Conservation (phyloP, 2,329 filamentous ascomycete species). For the Fusarium sp. region DNA sequence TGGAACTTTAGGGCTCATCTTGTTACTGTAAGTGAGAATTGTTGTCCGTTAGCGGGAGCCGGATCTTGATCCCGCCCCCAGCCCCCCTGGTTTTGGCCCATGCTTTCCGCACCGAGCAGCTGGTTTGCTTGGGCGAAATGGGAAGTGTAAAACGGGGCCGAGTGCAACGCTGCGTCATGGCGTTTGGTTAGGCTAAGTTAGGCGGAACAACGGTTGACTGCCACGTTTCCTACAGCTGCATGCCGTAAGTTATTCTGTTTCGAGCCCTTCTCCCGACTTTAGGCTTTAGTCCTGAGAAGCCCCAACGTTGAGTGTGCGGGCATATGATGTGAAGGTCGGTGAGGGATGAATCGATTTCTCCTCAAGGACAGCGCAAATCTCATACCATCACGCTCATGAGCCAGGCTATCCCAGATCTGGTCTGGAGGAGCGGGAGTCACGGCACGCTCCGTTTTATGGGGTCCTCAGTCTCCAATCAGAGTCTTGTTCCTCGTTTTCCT, state of each 20-base stretch:
- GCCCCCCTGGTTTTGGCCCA: conserved; percentile 7
- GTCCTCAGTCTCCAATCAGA: conserved; percentile 28
- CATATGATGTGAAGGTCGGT: neutral
- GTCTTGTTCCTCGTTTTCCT: conserved; percentile 2
- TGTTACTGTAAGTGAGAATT: neutral
- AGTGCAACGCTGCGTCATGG: conserved; percentile 34
- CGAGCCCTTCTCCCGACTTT: neutral
- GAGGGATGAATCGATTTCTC: neutral
- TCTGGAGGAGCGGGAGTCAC: conserved; percentile 39
- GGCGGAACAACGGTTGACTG: conserved; percentile 18
- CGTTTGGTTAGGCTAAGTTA: neutral
- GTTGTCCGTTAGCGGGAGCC: conserved; percentile 26
- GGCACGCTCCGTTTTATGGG: conserved; percentile 32
- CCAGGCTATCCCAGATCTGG: conserved; percentile 20
- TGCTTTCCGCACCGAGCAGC: conserved; percentile 36
- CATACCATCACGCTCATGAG: conserved; percentile 2
- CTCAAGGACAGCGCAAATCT: neutral
- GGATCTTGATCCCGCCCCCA: conserved; percentile 39
- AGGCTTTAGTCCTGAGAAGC: neutral
- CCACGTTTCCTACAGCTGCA: conserved; percentile 23
- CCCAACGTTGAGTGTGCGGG: neutral
- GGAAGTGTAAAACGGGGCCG: conserved; percentile 25
- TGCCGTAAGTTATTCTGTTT: conserved; percentile 3
- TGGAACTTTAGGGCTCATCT: neutral
- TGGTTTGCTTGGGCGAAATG: conserved; percentile 40